A percentile compares a stretch with the other conserved stretches of the same genome.
Evolutionary conservation across 1,284 basidiomycete genomes (phyloP).

Genomic region (Naganishia sp.): DNA sequence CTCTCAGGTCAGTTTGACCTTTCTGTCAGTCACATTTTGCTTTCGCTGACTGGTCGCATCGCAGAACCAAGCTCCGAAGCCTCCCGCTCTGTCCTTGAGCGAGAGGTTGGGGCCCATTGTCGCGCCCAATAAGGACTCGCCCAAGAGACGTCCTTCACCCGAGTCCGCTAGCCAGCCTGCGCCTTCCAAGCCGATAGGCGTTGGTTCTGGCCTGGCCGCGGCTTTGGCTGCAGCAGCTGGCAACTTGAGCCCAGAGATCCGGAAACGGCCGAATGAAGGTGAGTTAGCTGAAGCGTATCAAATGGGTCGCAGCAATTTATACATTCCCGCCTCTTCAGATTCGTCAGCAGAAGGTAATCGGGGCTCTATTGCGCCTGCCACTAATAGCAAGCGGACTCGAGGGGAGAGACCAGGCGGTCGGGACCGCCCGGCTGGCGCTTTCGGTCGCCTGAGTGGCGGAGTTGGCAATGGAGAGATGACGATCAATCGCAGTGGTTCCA

Average conservation of each 20-base stretch:
- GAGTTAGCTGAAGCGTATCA: neutral
- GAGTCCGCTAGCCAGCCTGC: neutral
- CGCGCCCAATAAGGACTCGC: neutral
- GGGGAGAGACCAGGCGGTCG: constrained; percentile 27
- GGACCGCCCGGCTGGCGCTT: constrained; percentile 20
- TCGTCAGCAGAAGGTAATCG: neutral
- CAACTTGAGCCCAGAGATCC: constrained; percentile 13
- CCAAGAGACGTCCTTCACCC: neutral
- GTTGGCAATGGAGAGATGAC: neutral
- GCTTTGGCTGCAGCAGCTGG: constrained; percentile 10
- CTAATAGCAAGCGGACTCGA: constrained; percentile 24
- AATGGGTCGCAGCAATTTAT: neutral
- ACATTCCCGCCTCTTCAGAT: neutral
- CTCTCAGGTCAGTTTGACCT: neutral
- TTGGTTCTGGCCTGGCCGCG: constrained; percentile 2
- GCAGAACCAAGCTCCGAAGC: constrained; percentile 1
- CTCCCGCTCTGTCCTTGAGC: constrained; percentile 4
- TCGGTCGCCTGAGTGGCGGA: constrained; percentile 17
- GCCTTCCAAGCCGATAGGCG: neutral
- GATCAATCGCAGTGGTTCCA: constrained; percentile 10
- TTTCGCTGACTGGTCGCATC: neutral
- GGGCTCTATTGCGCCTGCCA: constrained; percentile 1
- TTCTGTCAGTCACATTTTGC: neutral
- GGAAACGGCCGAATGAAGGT: constrained; percentile 31
- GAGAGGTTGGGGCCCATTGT: constrained; percentile 3